Base-by-base conservation (phyloP, 192 early-diverging fungal genomes). In the Diversispora eburnea region DNA sequence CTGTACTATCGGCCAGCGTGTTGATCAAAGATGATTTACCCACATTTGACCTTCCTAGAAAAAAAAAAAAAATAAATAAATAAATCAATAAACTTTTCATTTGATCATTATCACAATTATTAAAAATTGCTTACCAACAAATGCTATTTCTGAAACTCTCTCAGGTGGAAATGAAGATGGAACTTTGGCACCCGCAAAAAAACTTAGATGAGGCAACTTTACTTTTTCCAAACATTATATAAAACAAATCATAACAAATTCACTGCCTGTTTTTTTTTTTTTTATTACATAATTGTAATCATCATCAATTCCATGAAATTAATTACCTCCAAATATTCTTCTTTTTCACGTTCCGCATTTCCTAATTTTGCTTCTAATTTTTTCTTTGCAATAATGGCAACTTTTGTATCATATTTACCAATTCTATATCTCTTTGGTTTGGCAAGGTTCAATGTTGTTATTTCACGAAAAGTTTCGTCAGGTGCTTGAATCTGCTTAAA, bases 1-100 rank as follows among this genome's bases (percentile, higher is more conserved):
- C 79, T 8, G 82, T 77, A 3, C 88, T 86, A 22, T 85, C 86
- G 19, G 86, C 87, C 8, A 93, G 39, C 33, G 81, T 80, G 75
- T 93, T 93, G 15, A 93, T 73, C 65, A 93, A 84, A 52, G 87
- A 89, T 17, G 91, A 93, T 70, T 93, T 93, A 42, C 91, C 91
- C 8, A 93, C 91, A 77, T 93, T 93, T 0, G 90, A 92, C 43
- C 91, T 79, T 10, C 91, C 91, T 73, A 43, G 9, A 51, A 47
- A 39, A 39, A 22, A 67, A 22, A 12, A 39, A 10, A 62, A 55
- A 69, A 25, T 68, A 43, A 49, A 54, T 51, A 46, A 20, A 9
- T 49, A 13, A 25, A 52, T 5, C 8, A 51, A 45, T 17, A 9
- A 12, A 4, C 3, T 10, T 42, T 66, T 25, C 13, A 66, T 47